A percentile compares a stretch with the other conserved stretches of the same genome.
Evolutionary conservation across 495 filamentous ascomycete species (phyloP).

Genomic region (Penicillium bialowiezense): DNA sequence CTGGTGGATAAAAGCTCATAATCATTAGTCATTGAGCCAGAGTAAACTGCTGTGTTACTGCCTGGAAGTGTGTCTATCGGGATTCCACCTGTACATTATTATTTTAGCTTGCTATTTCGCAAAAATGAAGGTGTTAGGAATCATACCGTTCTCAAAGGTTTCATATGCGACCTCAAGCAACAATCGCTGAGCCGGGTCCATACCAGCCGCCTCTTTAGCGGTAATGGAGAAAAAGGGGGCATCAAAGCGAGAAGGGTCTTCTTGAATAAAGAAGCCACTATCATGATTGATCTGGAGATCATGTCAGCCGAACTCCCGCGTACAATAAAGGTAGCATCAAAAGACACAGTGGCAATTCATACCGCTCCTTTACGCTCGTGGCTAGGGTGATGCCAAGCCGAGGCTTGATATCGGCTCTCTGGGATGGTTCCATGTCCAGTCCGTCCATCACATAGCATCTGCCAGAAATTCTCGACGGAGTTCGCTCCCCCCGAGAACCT

Average conservation of each 20-base stretch:
- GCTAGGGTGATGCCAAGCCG: slow-evolving; percentile 24
- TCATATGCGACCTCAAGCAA: slow-evolving; percentile 49
- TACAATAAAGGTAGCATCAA: not conserved
- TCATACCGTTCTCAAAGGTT: slow-evolving; percentile 39
- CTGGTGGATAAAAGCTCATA: slow-evolving; percentile 34
- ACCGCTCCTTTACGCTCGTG: slow-evolving; percentile 28
- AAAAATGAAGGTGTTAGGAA: too few species aligned
- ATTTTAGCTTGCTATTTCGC: not conserved
- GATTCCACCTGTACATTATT: slow-evolving; percentile 23
- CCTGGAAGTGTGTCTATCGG: slow-evolving; percentile 37
- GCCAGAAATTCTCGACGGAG: slow-evolving; percentile 52
- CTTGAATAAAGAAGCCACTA: slow-evolving; percentile 45
- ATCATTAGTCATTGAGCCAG: slow-evolving; percentile 46
- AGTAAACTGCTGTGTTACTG: slow-evolving; percentile 44
- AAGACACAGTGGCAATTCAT: not conserved
- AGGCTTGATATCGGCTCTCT: slow-evolving; percentile 19
- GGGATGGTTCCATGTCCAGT: slow-evolving; percentile 25
- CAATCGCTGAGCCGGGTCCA: slow-evolving; percentile 54
- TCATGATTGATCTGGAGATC: slow-evolving; percentile 22
- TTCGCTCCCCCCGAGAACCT: slow-evolving; percentile 33
- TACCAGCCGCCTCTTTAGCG: slow-evolving; percentile 43
- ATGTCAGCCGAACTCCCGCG: not conserved
- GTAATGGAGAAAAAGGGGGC: slow-evolving; percentile 49
- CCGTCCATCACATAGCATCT: slow-evolving; percentile 49
- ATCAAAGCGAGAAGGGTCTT: slow-evolving; percentile 47